A percentile compares a stretch with the other conserved stretches of the same genome.
phyloP scores from a whole-genome alignment of 345 rosid species.

The Populus alba region DNA sequence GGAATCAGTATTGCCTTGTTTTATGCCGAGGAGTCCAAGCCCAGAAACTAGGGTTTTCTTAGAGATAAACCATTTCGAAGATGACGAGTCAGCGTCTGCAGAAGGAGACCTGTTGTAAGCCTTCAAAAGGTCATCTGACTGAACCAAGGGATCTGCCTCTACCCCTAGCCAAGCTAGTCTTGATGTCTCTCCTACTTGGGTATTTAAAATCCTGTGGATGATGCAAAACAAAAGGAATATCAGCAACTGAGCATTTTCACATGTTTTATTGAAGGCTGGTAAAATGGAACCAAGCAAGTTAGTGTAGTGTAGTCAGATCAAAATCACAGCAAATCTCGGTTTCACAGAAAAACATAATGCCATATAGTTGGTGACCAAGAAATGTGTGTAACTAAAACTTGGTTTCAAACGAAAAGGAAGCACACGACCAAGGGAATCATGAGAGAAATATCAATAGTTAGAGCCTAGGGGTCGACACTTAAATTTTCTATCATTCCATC shows the following conservation, averaged over 20 bases:
- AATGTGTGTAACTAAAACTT: too few species aligned
- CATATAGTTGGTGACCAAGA: too few species aligned
- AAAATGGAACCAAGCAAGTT: not conserved
- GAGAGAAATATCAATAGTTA: too few species aligned
- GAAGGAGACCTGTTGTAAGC: conserved; percentile 58
- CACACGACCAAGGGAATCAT: not conserved
- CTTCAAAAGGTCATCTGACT: conserved; percentile 63
- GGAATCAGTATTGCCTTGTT: conserved; percentile 46
- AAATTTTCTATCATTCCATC: not conserved
- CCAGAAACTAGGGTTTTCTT: conserved; percentile 74
- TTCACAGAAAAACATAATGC: not conserved
- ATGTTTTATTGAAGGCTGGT: not conserved
- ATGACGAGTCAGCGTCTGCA: conserved; percentile 38
- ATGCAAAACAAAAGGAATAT: not conserved
- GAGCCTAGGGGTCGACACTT: not conserved
- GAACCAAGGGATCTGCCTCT: conserved; percentile 77
- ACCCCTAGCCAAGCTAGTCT: conserved; percentile 86
- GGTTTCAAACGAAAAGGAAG: too few species aligned
- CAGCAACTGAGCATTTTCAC: not conserved
- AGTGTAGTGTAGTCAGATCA: not conserved
- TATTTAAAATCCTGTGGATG: conserved; percentile 64
- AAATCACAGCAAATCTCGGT: not conserved
- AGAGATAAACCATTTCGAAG: conserved; percentile 80
- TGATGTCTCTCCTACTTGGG: conserved; percentile 61
- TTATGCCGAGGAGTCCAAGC: conserved; percentile 72